Evolutionary conservation across 345 rosid species (phyloP).

Genomic region (Lepidium sativum): DNA sequence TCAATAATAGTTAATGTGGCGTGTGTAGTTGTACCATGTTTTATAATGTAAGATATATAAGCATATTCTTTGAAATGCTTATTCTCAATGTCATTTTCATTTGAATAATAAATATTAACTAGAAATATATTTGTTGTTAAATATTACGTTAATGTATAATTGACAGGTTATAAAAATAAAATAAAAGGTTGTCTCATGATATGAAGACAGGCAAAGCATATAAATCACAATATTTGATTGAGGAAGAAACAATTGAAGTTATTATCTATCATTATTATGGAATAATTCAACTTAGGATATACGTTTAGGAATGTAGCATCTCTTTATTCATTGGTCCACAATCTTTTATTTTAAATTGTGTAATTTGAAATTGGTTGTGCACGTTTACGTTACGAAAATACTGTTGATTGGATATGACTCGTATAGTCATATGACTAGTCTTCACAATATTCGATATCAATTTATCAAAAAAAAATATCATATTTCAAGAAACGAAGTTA

Average conservation of each 20-base stretch:
- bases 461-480: neutral
- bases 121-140: neutral
- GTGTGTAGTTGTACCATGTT: constrained; percentile 26
- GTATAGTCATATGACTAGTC: constrained; percentile 24
- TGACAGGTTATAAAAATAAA: constrained; percentile 2
- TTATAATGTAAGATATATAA: constrained; percentile 13
- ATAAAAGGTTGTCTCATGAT: constrained; percentile 17
- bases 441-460: constrained; percentile 5
- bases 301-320: constrained; percentile 24
- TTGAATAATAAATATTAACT: neutral
- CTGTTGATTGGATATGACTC: constrained; percentile 16
- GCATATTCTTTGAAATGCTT: constrained; percentile 20
- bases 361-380: neutral
- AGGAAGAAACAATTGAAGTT: neutral
- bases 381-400: constrained; percentile 12
- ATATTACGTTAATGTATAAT: constrained; percentile 13
- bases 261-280: neutral
- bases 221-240: neutral
- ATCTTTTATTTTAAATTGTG: neutral
- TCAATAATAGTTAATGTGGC: constrained; percentile 22
- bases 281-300: constrained; percentile 24
- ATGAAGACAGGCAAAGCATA: constrained; percentile 27
- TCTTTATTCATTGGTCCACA: constrained; percentile 13
- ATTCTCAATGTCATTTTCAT: constrained; percentile 23
- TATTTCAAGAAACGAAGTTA: neutral